Base-by-base conservation (phyloP, 768 basidiomycete species). In the Chlorophyllum brunneum region DNA sequence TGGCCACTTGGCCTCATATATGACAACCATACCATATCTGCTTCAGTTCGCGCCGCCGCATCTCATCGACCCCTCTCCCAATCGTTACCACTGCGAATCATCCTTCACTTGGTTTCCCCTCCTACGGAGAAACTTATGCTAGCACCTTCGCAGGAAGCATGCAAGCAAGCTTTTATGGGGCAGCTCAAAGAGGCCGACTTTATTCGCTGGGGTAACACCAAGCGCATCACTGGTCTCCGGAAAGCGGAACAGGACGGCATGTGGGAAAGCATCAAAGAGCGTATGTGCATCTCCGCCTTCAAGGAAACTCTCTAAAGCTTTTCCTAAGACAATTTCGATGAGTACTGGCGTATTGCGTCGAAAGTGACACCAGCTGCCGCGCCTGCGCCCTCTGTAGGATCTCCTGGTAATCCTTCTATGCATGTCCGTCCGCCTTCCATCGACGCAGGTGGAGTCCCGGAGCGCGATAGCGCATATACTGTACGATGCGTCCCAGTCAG, bases 181-280 rank as follows among this genome's bases (percentile, higher is more conserved):
- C 90, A 95, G 64, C 68, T 95, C 38, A 97, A 98, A 63, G 95
- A 99, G 67, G 95, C 92, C 0, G 97, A 99, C 66, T 98, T 97
- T 63, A 84, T 97, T 41, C 79, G 95, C 41, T 98, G 94, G 93
- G 92, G 97, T 1, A 97, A 88, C 69, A 95, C 92, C 16, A 92
- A 92, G 63, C 81, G 93, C 30, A 92, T 98, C 73, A 98, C 93
- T 1, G 83, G 89, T 15, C 76, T 99, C 29, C 72, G 93, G 48
- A 92, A 94, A 66, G 83, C 80, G 22, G 95, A 98, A 63, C 91
- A 98, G 64, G 97, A 99, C 65, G 92, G 86, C 0, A 81, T 98
- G 50, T 99, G 97, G 97, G 93, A 97, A 61, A 94, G 94, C 6
- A 88, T 99, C 57, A 86, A 87, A 71, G 88, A 92, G 61, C 92